A percentile compares a stretch with the other conserved stretches of the same genome.
phyloP scores from a whole-genome alignment of 2,329 filamentous ascomycete genomes.

The Botrytis squamosa region DNA sequence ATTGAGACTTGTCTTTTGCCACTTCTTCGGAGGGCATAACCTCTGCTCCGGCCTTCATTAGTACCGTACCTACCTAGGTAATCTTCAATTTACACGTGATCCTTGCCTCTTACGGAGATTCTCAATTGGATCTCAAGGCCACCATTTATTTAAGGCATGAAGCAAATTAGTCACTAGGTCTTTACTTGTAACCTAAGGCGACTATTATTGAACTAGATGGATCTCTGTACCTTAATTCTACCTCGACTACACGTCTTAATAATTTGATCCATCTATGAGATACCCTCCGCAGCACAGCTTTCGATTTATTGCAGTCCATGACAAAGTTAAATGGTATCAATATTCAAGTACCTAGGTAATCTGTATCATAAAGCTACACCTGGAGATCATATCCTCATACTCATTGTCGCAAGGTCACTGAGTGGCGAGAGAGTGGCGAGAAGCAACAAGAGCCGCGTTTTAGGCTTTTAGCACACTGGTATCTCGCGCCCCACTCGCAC shows the following conservation, averaged over 20 bases:
- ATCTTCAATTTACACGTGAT: neutral
- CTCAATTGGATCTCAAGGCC: neutral
- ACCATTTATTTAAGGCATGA: neutral
- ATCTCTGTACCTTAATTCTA: neutral
- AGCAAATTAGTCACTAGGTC: neutral
- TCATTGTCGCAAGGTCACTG: neutral
- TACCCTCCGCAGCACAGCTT: neutral
- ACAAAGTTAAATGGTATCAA: neutral
- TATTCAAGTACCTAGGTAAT: neutral
- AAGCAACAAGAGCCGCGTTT: neutral
- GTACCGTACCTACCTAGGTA: no score
- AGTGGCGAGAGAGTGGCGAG: neutral
- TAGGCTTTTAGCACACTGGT: neutral
- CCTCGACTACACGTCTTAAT: neutral
- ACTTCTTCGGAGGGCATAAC: no score
- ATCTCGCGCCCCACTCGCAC: neutral
- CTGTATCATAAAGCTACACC: neutral
- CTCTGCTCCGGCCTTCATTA: no score
- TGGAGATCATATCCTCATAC: neutral
- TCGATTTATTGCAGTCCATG: neutral
- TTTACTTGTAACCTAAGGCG: neutral
- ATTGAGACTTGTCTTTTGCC: no score
- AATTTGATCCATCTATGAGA: neutral
- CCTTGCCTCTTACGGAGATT: neutral
- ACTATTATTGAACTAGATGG: neutral